Base-by-base conservation (phyloP, 495 filamentous ascomycete genomes). In the Poronia punctata region DNA sequence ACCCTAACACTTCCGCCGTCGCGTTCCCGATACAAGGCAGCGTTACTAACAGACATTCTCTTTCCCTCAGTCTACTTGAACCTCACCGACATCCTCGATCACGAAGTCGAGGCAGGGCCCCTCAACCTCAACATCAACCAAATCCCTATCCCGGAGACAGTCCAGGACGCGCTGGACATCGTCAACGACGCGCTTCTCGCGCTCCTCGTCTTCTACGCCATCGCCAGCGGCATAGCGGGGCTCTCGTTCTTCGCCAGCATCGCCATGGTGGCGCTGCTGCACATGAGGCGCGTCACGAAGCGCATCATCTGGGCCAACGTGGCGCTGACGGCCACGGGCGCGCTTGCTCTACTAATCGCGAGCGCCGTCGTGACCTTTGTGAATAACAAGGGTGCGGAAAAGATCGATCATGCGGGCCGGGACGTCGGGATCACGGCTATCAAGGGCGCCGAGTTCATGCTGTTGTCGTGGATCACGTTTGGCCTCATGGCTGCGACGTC, bases 191-290 rank as follows among this genome's bases (percentile, higher is more conserved):
- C 65, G 12, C 46, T 70, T 27, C 70, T 74, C 17, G 75, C 74
- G 0, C 68, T 77, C 45, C 80, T 80, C 39, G 65, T 84, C 22
- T 59, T 88, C 37, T 86, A 85, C 53, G 73, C 70, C 44, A 66
- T 87, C 7, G 79, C 71, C 2, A 70, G 78, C 24, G 76, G 62
- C 4, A 62, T 80, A 11, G 66, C 75, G 15, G 79, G 75, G 8
- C 46, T 81, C 7, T 62, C 70, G 4, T 57, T 86, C 27, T 28
- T 88, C 3, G 50, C 61, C 2, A 65, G 72, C 12, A 11, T 45
- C 12, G 35, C 75, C 26, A 37, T 75, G 27, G 42, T 65, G 31
- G 45, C 76, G 12, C 45, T 55, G 9, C 48, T 59, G 1, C 61
- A 65, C 2, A 57, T 65, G 12, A 17, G 64, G 24, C 33, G 8